Base-by-base conservation (phyloP, 1,284 basidiomycete species). In the Porogramme epimiltina region DNA sequence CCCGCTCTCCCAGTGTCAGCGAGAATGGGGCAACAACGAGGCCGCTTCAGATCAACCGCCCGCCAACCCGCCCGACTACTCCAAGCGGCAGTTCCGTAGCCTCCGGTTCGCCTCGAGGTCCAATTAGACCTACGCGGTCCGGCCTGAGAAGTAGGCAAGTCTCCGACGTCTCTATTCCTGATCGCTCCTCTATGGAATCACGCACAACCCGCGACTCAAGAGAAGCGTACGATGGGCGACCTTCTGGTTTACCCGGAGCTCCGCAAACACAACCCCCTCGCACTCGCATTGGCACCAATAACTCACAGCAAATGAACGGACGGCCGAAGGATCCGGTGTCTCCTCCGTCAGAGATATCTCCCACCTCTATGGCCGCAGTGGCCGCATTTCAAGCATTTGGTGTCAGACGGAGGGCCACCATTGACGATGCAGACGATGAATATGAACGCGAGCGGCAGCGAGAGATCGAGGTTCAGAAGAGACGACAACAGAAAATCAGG, bases 371-470 rank as follows among this genome's bases (percentile, higher is more conserved):
- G 37, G 72, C 72, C n/a, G 75, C 76, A 38, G 80, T 89, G 36
- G 71, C 84, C 52, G 85, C 87, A 25, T 91, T 91, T 66, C 80
- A 84, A 63, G 77, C 78, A 49, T 81, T 84, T 20, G 72, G 75
- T 10, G 74, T 84, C 22, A 78, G 78, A 62, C 80, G 81, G 62
- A 80, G 81, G 43, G 75, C 74, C n/a, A 75, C 77, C 67, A 81
- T 79, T 40, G 76, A 74, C 55, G 45, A 58, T 44, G 39, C 58
- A 42, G 69, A 73, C 36, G 65, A 60, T 28, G 73, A 75, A 47
- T 66, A 72, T 59, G 79, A 82, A 56, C 70, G 72, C 53, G 81
- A 85, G 62, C 74, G 80, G 54, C 75, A 78, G 54, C 71, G 74
- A 56, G 87, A 86, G 59, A 69, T 79, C 10, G 82, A 87, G 56